Conservation (phyloP, 208 protist species). For the Blechomonas ayalai region DNA sequence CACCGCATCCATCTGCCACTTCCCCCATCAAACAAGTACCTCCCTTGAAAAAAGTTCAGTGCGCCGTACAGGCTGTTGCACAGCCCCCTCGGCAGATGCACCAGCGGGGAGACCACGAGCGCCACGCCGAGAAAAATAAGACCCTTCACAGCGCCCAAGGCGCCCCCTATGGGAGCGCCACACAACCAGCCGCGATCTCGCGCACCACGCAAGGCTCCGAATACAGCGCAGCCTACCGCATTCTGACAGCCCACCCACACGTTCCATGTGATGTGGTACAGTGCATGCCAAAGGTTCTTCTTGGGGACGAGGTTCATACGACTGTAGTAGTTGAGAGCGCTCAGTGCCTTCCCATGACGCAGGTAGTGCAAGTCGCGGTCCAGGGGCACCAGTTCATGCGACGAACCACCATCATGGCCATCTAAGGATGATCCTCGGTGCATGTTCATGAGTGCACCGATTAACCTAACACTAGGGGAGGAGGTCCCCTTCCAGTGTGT, state of each 20-base stretch:
- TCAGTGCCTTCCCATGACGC: constrained; percentile 32
- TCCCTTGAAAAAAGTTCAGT: constrained; percentile 48
- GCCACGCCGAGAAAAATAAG: constrained; percentile 51
- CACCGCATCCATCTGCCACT: constrained; percentile 68
- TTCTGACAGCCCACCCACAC: constrained; percentile 37
- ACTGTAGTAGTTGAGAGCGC: constrained; percentile 76
- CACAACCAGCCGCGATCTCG: constrained; percentile 2
- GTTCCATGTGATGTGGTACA: constrained; percentile 70
- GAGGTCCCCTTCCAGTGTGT: too few species aligned
- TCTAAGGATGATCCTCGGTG: too few species aligned
- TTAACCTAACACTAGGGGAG: too few species aligned
- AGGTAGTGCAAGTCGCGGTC: constrained; percentile 59
- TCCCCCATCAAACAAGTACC: constrained; percentile 64
- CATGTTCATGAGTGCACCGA: too few species aligned
- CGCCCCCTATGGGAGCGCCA: constrained; percentile 6
- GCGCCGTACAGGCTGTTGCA: constrained; percentile 60
- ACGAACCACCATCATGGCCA: too few species aligned
- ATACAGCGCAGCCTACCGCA: constrained; percentile 45
- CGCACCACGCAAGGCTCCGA: constrained; percentile 24
- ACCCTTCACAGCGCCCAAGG: constrained; percentile 9
- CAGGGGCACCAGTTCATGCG: constrained; percentile 7
- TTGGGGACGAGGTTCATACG: constrained; percentile 71
- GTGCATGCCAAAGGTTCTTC: constrained; percentile 46
- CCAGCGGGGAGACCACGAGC: constrained; percentile 48
- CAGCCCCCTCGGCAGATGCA: constrained; percentile 55